These are phyloP conservation scores for Penicillium paradoxum DNA, from an alignment of 495 filamentous ascomycete species.

Conservation along the genomic window DNA sequence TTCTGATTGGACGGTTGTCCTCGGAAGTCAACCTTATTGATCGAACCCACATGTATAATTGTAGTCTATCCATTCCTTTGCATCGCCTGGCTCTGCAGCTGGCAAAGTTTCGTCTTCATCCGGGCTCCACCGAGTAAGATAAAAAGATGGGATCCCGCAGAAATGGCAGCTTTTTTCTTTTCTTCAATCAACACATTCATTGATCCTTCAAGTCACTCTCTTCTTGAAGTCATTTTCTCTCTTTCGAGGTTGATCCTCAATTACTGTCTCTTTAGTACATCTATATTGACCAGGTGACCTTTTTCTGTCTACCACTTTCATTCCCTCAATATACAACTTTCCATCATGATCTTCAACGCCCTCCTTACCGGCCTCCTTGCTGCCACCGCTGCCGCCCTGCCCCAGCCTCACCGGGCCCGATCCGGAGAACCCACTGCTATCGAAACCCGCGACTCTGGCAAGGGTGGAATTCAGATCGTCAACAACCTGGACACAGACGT, in stretches of 20 bases:
- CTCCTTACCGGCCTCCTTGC: conserved; percentile 23
- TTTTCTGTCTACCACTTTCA: not conserved
- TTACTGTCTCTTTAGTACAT: conserved; percentile 6
- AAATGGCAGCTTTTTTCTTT: not conserved
- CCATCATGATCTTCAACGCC: conserved; percentile 16
- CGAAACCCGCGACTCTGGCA: conserved; percentile 9
- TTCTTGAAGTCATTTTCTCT: conserved; percentile 11
- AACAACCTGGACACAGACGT: conserved; percentile 35
- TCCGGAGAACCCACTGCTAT: conserved; percentile 8
- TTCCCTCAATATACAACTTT: conserved; percentile 1
- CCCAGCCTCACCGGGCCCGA: conserved; percentile 6
- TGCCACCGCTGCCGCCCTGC: conserved; percentile 19
- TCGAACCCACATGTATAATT: conserved; percentile 1
- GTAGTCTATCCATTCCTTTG: conserved; percentile 2
- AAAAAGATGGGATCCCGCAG: not conserved
- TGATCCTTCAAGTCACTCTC: conserved; percentile 11
- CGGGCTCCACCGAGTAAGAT: conserved; percentile 1
- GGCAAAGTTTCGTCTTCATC: not conserved
- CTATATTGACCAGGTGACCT: not conserved
- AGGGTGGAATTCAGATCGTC: conserved; percentile 27
- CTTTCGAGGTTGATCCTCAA: conserved; percentile 6
- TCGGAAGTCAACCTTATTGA: conserved; percentile 8
- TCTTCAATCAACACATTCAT: conserved; percentile 7
- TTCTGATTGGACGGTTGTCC: not conserved
- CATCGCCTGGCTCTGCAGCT: not conserved